Evolutionary conservation across 345 rosid species (phyloP).

Genomic region (Zanthoxylum bungeanum): DNA sequence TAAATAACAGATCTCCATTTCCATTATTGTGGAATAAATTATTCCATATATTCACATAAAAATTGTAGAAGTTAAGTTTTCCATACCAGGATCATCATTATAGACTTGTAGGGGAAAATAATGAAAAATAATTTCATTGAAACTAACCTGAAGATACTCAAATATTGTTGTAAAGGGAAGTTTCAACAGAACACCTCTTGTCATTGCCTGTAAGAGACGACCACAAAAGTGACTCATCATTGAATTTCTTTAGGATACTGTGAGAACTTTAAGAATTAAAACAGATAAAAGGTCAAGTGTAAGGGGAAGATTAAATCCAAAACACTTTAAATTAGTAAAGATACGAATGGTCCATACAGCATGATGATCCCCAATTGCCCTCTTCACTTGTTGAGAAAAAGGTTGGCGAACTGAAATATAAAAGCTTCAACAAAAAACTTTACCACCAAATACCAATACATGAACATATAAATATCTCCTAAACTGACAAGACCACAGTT

Average conservation of each 20-base stretch:
- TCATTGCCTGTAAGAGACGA: constrained; percentile 49
- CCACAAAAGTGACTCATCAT: not conserved
- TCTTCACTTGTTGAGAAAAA: constrained; percentile 71
- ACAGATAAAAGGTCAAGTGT: not conserved
- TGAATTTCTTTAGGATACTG: not conserved
- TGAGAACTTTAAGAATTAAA: not conserved
- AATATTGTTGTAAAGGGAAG: constrained; percentile 89
- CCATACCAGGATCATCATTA: not conserved
- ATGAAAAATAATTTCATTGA: not conserved
- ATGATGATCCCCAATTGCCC: constrained; percentile 65
- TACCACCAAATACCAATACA: not conserved
- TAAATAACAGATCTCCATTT: too few species aligned
- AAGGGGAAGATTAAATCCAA: not conserved
- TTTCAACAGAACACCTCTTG: constrained; percentile 60
- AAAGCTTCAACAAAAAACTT: not conserved
- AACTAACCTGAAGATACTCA: constrained; percentile 85
- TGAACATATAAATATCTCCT: not conserved
- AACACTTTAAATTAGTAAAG: constrained; percentile 11
- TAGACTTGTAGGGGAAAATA: not conserved
- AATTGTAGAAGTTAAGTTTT: not conserved
- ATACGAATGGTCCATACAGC: constrained; percentile 42
- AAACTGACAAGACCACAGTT: not conserved
- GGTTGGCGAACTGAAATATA: constrained; percentile 52
- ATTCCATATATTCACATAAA: not conserved
- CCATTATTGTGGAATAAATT: not conserved